Base-by-base conservation (phyloP, 1,284 basidiomycete species). In the Stygiomarasmius scandens region DNA sequence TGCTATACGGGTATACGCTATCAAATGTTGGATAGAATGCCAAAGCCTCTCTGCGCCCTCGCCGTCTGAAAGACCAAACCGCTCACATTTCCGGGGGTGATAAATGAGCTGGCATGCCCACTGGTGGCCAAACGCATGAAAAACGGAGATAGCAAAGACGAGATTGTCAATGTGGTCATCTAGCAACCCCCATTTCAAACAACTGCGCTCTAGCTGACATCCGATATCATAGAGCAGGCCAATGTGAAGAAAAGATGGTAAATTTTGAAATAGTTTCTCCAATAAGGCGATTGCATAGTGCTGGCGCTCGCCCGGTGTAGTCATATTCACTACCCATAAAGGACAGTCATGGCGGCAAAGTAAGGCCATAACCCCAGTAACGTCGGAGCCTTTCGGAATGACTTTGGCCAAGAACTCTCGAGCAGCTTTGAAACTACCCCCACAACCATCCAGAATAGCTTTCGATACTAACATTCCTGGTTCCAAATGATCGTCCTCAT, bases 81-180 rank as follows among this genome's bases (percentile, higher is more conserved):
- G 61, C 22, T 19, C 4, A 12, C 55, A 36, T 55, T 63, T 65
- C 2, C 64, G 22, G 5, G 67, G 67, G 46, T 68, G 61, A 52
- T 66, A 69, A n/a, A 63, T 44, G 3, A 36, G 19, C 20, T 52
- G 50, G 23, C 69, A 71, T 6, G 64, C 41, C 68, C 67, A 71
- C 20, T 64, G 58, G 45, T 72, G 69, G 2, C 66, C 66, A 49
- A 67, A 71, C 8, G 68, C 68, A 56, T 71, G 70, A 46, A 71
- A 68, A 14, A 69, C 64, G 0, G 68, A 64, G 2, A 67, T 61
- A 20, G 51, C 64, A 36, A 65, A 69, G 0, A 55, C 32, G 8
- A 71, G 38, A 9, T 60, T 63, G 16, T 52, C 29, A 0, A 56
- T 23, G 54, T 57, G 58, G 3, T 54, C 38, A 2, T 47, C 44